These are phyloP conservation scores for Artemisia tridentata DNA, from an alignment of 129 eudicot genomes.

Conservation along the genomic window DNA sequence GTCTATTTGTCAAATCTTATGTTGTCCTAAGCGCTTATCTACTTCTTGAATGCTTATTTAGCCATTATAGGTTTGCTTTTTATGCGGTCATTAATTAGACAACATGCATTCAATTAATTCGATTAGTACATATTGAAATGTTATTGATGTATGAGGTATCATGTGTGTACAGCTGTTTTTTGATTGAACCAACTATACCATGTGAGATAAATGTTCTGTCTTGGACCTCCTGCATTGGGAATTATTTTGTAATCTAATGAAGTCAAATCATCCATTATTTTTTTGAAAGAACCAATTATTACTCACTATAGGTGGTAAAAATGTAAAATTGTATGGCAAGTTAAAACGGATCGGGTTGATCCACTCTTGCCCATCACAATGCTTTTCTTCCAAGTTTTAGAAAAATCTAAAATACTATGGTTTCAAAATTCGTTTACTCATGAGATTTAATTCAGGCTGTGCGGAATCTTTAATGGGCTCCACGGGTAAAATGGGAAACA, in stretches of 20 bases:
- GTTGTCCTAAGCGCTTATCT: constrained; percentile 13
- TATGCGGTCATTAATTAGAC: constrained; percentile 14
- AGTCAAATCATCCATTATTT: neutral
- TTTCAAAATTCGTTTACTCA: too few species aligned
- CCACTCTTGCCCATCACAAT: neutral
- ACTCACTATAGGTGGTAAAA: neutral
- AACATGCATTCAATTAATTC: constrained; percentile 19
- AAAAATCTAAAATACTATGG: too few species aligned
- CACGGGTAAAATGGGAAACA: too few species aligned
- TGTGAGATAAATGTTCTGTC: constrained; percentile 30
- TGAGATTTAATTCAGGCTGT: too few species aligned
- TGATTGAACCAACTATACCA: constrained; percentile 24
- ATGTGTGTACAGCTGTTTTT: constrained; percentile 18
- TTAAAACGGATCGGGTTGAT: neutral
- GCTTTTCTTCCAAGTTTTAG: neutral
- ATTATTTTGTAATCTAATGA: neutral
- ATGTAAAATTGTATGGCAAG: neutral
- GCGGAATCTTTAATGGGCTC: too few species aligned
- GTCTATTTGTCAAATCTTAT: constrained; percentile 15
- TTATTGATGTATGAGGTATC: constrained; percentile 9
- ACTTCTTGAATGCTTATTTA: constrained; percentile 7
- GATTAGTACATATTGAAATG: constrained; percentile 16
- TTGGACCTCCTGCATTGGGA: constrained; percentile 14
- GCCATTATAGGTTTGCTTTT: constrained; percentile 6
- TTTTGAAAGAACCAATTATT: neutral